Base-by-base conservation (phyloP, 2,329 filamentous ascomycete genomes). In the Fusarium anthophilum region DNA sequence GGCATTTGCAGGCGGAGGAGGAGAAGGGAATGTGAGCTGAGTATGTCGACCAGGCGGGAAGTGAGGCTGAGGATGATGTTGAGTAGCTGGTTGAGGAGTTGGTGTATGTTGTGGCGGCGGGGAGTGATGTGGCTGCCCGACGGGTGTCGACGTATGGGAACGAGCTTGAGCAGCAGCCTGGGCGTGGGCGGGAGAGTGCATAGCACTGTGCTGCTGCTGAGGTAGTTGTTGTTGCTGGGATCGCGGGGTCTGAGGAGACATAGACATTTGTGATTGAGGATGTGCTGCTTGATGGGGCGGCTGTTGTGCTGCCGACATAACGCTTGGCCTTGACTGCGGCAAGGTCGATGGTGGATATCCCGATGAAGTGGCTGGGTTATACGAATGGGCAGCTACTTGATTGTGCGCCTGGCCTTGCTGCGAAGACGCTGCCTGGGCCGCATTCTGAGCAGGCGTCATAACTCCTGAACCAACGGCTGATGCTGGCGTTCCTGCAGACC, bases 401-500 rank as follows among this genome's bases (percentile, higher is more conserved):
- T 72, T 71, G 43, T 73, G 76, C 24, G 56, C 69, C 45, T 70
- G 63, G 32, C 63, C 55, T 45, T 71, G 70, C 38, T 77, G 76
- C 15, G 76, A 74, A 39, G 75, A 75, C 22, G 74, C 74, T 28
- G 77, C 69, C 50, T 79, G 79, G 12, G 80, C 79, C 35, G 79
- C 77, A 63, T 75, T 77, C 63, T 81, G 79, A 24, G 81, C 78
- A 13, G 82, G 81, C 50, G 81, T 82, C 47, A 82, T 79, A 8
- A 81, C 79, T n/a, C 78, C 77, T 17, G 74, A 63, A 17, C 79
- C 77, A 41, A 78, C 76, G 26, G 79, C 75, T 20, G 69, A 71
- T 38, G 78, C 72, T 37, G 79, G 74, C 20, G 75, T 75, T 54
- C 74, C 76, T 12, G 76, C 58, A 24, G 74, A 44, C 48, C 79